These are phyloP conservation scores for Camillea tinctor DNA, from an alignment of 2,329 filamentous ascomycete genomes.

Conservation along the genomic window DNA sequence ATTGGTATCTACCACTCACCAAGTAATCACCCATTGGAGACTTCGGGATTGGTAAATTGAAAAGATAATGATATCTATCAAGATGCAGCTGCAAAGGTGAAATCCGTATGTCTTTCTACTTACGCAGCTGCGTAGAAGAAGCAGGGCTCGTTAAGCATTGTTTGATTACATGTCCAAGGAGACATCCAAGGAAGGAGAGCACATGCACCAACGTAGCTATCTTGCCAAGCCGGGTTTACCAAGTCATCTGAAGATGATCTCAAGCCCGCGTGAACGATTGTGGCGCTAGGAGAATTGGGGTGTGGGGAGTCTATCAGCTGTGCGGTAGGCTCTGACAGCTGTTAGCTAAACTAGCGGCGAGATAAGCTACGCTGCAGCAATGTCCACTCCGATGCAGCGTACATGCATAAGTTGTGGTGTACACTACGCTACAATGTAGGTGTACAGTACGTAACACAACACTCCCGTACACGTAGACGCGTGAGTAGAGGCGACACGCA, in stretches of 20 bases:
- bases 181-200: background rate
- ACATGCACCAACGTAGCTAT: background rate
- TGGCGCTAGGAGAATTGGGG: background rate
- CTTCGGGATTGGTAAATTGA: background rate
- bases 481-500: background rate
- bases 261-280: background rate
- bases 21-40: too few species aligned
- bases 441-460: background rate
- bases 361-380: background rate
- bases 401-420: background rate
- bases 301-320: background rate
- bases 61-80: background rate
- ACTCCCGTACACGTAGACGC: background rate
- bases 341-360: background rate
- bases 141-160: too few species aligned
- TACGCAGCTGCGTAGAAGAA: too few species aligned
- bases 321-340: background rate
- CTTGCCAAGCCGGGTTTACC: background rate
- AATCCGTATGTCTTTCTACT: too few species aligned
- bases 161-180: background rate
- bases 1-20: too few species aligned
- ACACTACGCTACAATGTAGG: background rate
- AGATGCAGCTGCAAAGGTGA: background rate
- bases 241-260: background rate
- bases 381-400: too few species aligned